phyloP scores from a whole-genome alignment of 495 filamentous ascomycete species.

The Annulohypoxylon stygium region DNA sequence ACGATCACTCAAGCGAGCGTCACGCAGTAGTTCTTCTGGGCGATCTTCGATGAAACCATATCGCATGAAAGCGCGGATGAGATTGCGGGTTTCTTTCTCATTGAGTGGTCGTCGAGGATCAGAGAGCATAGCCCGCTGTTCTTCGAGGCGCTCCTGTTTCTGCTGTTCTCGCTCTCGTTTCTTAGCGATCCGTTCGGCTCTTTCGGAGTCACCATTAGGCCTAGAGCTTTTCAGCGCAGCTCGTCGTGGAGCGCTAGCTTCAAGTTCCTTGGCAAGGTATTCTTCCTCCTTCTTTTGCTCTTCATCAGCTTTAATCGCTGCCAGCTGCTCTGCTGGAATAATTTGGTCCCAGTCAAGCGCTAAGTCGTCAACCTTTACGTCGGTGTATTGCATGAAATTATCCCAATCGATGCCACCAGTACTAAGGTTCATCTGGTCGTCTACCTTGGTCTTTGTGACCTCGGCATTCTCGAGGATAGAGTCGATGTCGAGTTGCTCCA shows the following conservation, averaged over 20 bases:
- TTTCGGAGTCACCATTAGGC: slow-evolving; percentile 75
- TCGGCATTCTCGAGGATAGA: slow-evolving; percentile 96
- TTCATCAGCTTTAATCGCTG: slow-evolving; percentile 88
- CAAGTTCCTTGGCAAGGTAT: slow-evolving; percentile 84
- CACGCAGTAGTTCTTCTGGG: slow-evolving; percentile 84
- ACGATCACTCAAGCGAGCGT: slow-evolving; percentile 83
- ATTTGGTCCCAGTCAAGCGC: slow-evolving; percentile 93
- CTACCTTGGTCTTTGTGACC: slow-evolving; percentile 91
- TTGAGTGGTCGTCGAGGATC: slow-evolving; percentile 89
- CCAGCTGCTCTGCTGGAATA: slow-evolving; percentile 93
- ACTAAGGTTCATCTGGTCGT: slow-evolving; percentile 69
- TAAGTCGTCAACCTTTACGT: slow-evolving; percentile 92
- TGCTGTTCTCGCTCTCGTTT: slow-evolving; percentile 86
- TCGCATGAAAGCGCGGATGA: slow-evolving; percentile 86
- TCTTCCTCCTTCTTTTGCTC: slow-evolving; percentile 83
- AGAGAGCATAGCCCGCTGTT: slow-evolving; percentile 68
- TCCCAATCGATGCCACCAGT: slow-evolving; percentile 90
- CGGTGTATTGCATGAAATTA: slow-evolving; percentile 94
- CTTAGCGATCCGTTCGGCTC: slow-evolving; percentile 92
- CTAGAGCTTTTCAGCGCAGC: slow-evolving; percentile 64
- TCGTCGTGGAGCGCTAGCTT: slow-evolving; percentile 88
- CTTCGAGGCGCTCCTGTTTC: slow-evolving; percentile 69
- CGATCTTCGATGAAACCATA: slow-evolving; percentile 91
- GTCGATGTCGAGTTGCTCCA: slow-evolving; percentile 99
- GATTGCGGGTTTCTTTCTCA: slow-evolving; percentile 91